These are phyloP conservation scores for Acorus gramineus DNA, from an alignment of 106 monocot genomes.

Conservation along the genomic window DNA sequence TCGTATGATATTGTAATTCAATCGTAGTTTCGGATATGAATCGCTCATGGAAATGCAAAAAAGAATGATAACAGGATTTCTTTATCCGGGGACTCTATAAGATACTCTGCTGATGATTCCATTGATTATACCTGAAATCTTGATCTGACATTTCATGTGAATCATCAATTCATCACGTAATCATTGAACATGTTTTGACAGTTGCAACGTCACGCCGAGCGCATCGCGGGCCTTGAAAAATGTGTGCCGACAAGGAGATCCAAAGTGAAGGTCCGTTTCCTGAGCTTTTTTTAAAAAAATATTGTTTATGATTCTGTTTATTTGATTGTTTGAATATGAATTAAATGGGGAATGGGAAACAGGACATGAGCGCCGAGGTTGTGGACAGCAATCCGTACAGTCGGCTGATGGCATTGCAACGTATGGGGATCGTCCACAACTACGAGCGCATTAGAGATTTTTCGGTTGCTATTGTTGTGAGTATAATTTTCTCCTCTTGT, in stretches of 20 bases:
- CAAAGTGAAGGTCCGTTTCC: slow-evolving; percentile 43
- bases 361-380: slow-evolving; percentile 97
- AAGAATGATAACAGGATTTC: no score
- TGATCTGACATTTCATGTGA: neutral
- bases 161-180: neutral
- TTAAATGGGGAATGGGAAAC: neutral
- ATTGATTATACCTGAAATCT: neutral
- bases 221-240: slow-evolving; percentile 15
- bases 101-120: no score
- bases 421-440: slow-evolving; percentile 93
- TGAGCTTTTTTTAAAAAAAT: neutral
- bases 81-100: no score
- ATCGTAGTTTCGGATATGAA: no score
- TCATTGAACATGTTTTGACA: neutral
- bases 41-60: no score
- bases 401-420: slow-evolving; percentile 91
- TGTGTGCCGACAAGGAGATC: slow-evolving; percentile 16
- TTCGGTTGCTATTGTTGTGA: slow-evolving; percentile 80
- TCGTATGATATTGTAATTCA: no score
- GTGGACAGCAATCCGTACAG: slow-evolving; percentile 97
- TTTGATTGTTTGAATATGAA: neutral
- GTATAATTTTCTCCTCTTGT: slow-evolving; percentile 12
- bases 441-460: slow-evolving; percentile 80
- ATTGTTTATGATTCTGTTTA: neutral
- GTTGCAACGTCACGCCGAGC: slow-evolving; percentile 27